A percentile compares a stretch with the other conserved stretches of the same genome.
Conservation (phyloP, 2,329 filamentous ascomycete genomes). For the Pseudocercospora cruenta region DNA sequence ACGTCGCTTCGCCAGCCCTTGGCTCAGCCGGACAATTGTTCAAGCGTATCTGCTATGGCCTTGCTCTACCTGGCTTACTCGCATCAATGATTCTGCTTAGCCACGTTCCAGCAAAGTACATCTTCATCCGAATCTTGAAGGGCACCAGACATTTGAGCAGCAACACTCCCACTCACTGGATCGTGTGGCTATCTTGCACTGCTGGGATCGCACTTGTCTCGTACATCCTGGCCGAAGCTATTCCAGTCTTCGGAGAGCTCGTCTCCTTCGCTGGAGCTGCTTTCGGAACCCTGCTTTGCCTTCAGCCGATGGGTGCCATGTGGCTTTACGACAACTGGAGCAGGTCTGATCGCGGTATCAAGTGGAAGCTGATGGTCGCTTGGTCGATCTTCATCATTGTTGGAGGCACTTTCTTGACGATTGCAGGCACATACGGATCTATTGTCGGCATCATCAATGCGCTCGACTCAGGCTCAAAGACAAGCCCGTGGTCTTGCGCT, state of each 20-base stretch:
- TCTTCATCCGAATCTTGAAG: conserved; percentile 35
- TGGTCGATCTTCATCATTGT: conserved; percentile 40
- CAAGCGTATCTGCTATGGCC: conserved; percentile 53
- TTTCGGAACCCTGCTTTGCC: conserved; percentile 31
- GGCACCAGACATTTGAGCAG: conserved; percentile 30
- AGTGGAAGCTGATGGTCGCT: conserved; percentile 16
- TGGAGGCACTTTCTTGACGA: conserved; percentile 46
- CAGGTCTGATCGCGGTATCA: conserved; percentile 10
- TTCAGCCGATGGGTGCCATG: conserved; percentile 45
- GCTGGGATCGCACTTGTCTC: conserved; percentile 25
- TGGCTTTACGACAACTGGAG: conserved; percentile 50
- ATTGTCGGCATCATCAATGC: conserved; percentile 46
- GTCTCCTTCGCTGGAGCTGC: conserved; percentile 33
- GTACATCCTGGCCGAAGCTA: conserved; percentile 32
- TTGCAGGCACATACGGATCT: conserved; percentile 51
- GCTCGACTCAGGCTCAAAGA: conserved; percentile 7
- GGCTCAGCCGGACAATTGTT: conserved; percentile 49
- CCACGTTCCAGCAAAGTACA: conserved; percentile 33
- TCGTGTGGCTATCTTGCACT: conserved; percentile 29
- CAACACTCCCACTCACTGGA: conserved; percentile 31
- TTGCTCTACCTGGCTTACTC: conserved; percentile 32
- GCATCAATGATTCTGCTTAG: conserved; percentile 35
- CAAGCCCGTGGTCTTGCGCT: conserved; percentile 28
- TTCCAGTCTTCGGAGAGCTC: conserved; percentile 33
- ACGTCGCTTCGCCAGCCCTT: conserved; percentile 53